Conservation (phyloP, 108 stramenopile species). For the Skeletonema potamos region DNA sequence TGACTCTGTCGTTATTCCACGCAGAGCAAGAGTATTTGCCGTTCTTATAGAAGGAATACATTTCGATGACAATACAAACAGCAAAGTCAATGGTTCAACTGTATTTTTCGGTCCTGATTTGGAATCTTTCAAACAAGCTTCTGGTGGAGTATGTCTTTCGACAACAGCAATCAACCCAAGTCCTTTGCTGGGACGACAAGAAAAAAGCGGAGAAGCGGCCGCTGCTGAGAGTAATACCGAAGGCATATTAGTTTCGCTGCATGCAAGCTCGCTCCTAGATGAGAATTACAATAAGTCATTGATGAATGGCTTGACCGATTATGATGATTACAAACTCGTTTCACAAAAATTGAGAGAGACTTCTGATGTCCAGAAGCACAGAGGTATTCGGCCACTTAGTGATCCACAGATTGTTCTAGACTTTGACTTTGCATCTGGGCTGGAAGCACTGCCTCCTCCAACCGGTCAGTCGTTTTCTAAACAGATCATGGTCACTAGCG, state of each 20-base stretch:
- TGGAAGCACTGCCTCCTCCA: slow-evolving; percentile 46
- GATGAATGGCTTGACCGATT: not conserved
- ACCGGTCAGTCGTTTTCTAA: slow-evolving; percentile 37
- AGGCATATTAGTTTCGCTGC: slow-evolving; percentile 35
- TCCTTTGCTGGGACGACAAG: slow-evolving; percentile 15
- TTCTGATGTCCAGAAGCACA: not conserved
- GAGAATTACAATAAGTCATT: slow-evolving; percentile 7
- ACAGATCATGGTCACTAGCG: slow-evolving; percentile 16
- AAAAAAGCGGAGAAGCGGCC: not conserved
- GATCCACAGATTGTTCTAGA: slow-evolving; percentile 54
- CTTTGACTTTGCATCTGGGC: slow-evolving; percentile 60
- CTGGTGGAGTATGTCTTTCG: slow-evolving; percentile 33
- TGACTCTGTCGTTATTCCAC: slow-evolving; percentile 69
- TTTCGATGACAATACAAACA: not conserved
- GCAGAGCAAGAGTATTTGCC: slow-evolving; percentile 64
- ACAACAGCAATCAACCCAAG: not conserved
- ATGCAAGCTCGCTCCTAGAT: slow-evolving; percentile 37
- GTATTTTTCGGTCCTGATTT: slow-evolving; percentile 29
- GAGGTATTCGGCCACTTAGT: slow-evolving; percentile 41
- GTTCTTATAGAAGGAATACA: slow-evolving; percentile 49
- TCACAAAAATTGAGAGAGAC: slow-evolving; percentile 2
- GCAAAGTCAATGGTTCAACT: not conserved
- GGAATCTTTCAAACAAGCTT: slow-evolving; percentile 17
- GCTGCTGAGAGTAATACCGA: not conserved
- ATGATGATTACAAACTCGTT: not conserved